These are phyloP conservation scores for Grifola frondosa DNA, from an alignment of 1,284 basidiomycete species.

Conservation along the genomic window DNA sequence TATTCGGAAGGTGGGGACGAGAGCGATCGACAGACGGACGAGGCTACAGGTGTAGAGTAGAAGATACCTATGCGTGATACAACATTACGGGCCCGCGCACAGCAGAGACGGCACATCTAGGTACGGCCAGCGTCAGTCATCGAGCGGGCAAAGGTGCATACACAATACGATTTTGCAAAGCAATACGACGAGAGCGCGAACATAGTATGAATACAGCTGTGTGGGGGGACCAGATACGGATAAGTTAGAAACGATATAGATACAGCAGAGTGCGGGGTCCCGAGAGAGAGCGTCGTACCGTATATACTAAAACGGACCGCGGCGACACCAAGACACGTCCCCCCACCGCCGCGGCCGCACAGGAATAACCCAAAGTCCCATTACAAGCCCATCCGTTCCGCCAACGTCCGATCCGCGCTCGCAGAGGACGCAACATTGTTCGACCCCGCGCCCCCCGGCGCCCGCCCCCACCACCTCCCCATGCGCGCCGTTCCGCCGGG, in stretches of 20 bases:
- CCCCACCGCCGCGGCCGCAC: slow-evolving; percentile 15
- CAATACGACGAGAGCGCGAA: slow-evolving; percentile 31
- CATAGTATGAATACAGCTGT: slow-evolving; percentile 37
- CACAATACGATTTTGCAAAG: slow-evolving; percentile 31
- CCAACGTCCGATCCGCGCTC: slow-evolving; percentile 72
- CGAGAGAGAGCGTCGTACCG: slow-evolving; percentile 39
- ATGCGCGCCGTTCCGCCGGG: slow-evolving; percentile 30
- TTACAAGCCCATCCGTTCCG: slow-evolving; percentile 71
- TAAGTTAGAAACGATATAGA: slow-evolving; percentile 30
- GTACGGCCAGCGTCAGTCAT: no score
- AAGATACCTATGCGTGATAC: no score
- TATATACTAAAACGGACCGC: slow-evolving; percentile 40
- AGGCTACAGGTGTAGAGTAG: no score
- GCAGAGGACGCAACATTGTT: slow-evolving; percentile 30
- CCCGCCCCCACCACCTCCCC: slow-evolving; percentile 30
- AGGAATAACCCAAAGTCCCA: slow-evolving; percentile 22
- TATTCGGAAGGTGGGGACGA: no score
- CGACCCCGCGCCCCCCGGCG: slow-evolving; percentile 34
- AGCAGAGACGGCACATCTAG: slow-evolving; percentile 16
- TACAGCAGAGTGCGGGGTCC: slow-evolving; percentile 19
- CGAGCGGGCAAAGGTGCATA: slow-evolving; percentile 14
- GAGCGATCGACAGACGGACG: no score
- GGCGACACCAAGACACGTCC: slow-evolving; percentile 22
- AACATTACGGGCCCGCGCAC: no score
- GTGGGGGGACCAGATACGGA: slow-evolving; percentile 20